phyloP scores from a whole-genome alignment of 176 grass and related monocot species.

The Oryza officinalis region DNA sequence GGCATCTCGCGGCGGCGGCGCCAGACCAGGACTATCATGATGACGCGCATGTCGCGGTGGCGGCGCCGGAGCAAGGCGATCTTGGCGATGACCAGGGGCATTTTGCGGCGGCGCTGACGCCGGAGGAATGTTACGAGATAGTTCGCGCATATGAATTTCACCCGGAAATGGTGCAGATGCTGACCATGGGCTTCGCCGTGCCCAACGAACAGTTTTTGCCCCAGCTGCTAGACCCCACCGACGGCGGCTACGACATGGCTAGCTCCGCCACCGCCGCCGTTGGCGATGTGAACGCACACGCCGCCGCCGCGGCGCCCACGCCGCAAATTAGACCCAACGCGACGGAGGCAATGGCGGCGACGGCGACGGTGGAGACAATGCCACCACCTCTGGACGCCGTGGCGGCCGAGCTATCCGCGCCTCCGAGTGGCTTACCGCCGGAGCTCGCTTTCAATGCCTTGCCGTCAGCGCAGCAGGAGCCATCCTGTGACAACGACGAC shows the following conservation, averaged over 20 bases:
- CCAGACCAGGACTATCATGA: no score
- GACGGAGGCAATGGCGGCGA: background rate
- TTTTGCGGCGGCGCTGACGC: background rate
- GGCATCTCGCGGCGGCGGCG: no score
- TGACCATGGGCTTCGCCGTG: no score
- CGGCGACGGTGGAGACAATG: no score
- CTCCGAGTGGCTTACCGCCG: background rate
- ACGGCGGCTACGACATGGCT: background rate
- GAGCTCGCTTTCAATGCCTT: background rate
- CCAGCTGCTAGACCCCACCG: no score
- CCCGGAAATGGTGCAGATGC: background rate
- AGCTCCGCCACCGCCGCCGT: background rate
- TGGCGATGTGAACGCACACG: background rate
- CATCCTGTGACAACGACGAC: background rate
- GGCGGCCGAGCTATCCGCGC: background rate
- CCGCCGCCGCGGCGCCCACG: background rate
- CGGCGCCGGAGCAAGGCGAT: background rate
- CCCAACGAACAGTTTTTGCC: no score
- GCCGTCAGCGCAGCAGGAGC: background rate
- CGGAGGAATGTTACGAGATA: background rate
- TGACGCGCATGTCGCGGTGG: background rate
- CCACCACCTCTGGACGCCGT: no score
- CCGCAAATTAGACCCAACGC: background rate
- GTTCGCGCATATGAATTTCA: background rate
- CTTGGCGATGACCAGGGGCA: background rate